A percentile compares a stretch with the other conserved stretches of the same genome.
These are phyloP conservation scores for Calophaca sinica DNA, from an alignment of 306 rosid species.

Conservation along the genomic window DNA sequence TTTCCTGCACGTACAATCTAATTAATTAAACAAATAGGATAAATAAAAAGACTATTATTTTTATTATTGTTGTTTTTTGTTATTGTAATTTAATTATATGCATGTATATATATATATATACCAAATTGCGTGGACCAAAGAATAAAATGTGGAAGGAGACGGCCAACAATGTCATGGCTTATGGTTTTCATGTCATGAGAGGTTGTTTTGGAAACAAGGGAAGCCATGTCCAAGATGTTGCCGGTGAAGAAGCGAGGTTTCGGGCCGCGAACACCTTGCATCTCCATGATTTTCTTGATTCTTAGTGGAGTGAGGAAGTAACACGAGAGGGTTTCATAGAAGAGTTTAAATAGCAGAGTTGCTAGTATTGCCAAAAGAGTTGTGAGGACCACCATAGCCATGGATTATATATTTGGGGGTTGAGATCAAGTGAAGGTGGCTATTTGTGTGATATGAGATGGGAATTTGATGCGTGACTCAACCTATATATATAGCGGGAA, in stretches of 20 bases:
- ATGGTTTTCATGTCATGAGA: slow-evolving; percentile 76
- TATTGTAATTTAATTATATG: background rate
- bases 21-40: background rate
- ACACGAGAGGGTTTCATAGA: slow-evolving; percentile 60
- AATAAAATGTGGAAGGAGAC: slow-evolving; percentile 84
- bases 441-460: background rate
- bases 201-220: slow-evolving; percentile 67
- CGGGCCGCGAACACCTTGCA: slow-evolving; percentile 92
- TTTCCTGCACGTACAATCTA: slow-evolving; percentile 50
- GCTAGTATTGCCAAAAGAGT: slow-evolving; percentile 45
- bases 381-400: slow-evolving; percentile 56
- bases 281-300: slow-evolving; percentile 75
- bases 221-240: slow-evolving; percentile 76
- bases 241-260: slow-evolving; percentile 72
- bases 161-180: slow-evolving; percentile 81
- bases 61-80: background rate
- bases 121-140: slow-evolving; percentile 83
- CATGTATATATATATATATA: background rate
- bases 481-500: background rate
- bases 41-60: too few relatives aligned
- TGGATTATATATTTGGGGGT: background rate
- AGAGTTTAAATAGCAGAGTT: slow-evolving; percentile 53
- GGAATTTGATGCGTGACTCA: background rate
- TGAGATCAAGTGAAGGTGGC: background rate
- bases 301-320: slow-evolving; percentile 78